Percentiles rank a stretch among this genome's conserved stretches.
Evolutionary conservation across 148 eudicot species (phyloP).

Genomic region (Cornus florida): DNA sequence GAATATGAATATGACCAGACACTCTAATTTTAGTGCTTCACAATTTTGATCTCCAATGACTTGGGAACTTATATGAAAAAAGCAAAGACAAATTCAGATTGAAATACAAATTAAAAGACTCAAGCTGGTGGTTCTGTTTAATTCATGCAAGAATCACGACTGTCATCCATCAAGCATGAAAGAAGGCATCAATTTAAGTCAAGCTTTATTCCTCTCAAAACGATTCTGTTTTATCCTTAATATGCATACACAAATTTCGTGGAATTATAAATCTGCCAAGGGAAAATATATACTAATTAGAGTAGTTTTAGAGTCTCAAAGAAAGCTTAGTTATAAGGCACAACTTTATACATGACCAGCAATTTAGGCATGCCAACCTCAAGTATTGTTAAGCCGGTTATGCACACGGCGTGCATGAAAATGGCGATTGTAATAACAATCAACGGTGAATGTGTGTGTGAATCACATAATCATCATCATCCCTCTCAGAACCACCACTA

Average conservation of each 20-base stretch:
- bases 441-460: background rate
- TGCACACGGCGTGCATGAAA: conserved; percentile 18
- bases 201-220: background rate
- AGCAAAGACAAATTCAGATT: too few relatives aligned
- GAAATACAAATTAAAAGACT: too few relatives aligned
- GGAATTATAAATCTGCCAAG: too few relatives aligned
- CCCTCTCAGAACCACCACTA: background rate
- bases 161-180: conserved; percentile 20
- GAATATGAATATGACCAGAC: too few relatives aligned
- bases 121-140: too few relatives aligned
- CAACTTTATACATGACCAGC: background rate
- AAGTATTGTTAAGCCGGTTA: conserved; percentile 11
- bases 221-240: background rate
- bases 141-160: conserved; percentile 39
- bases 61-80: too few relatives aligned
- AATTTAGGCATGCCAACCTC: background rate
- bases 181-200: background rate
- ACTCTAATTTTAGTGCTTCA: too few relatives aligned
- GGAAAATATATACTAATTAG: too few relatives aligned
- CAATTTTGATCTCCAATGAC: too few relatives aligned
- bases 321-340: background rate
- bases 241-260: background rate
- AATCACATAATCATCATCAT: background rate
- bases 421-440: background rate
- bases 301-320: too few relatives aligned